Percentiles rank a stretch among this genome's conserved stretches.
Conservation (phyloP, 108 stramenopile species). For the Conticribra weissflogii region DNA sequence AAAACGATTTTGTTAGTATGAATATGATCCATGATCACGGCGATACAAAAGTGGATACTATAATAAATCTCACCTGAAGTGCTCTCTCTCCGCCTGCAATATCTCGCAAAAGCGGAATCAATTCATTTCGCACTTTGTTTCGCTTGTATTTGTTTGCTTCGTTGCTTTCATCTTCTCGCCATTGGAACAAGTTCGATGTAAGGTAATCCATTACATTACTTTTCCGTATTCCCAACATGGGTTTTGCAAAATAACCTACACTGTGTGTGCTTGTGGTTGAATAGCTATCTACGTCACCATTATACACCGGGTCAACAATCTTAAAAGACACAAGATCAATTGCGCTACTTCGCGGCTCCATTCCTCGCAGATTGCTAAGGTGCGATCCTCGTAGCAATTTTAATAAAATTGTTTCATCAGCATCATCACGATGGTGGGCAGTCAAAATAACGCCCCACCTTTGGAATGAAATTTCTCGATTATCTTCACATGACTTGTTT, state of each 20-base stretch:
- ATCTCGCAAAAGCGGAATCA: constrained; percentile 79
- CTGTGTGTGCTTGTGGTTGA: not conserved
- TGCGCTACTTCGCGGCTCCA: constrained; percentile 51
- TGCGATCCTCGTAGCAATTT: constrained; percentile 86
- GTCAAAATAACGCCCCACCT: constrained; percentile 73
- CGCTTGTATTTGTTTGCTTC: constrained; percentile 72
- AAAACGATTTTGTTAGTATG: no score
- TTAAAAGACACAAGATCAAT: constrained; percentile 23
- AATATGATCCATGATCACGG: no score
- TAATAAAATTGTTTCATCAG: constrained; percentile 78
- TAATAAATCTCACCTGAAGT: constrained; percentile 32
- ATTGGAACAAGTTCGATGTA: constrained; percentile 31
- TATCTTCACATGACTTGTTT: constrained; percentile 1
- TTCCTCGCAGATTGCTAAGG: constrained; percentile 73
- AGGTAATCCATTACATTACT: constrained; percentile 61
- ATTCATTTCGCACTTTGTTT: constrained; percentile 86
- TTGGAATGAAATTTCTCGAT: not conserved
- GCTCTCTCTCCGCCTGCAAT: constrained; percentile 58
- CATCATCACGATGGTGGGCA: constrained; percentile 88
- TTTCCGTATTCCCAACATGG: constrained; percentile 72
- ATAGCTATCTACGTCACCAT: not conserved
- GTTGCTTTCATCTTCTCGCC: constrained; percentile 87
- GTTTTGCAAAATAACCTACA: constrained; percentile 67
- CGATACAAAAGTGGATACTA: not conserved
- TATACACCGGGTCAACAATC: not conserved